Evolutionary conservation across 1,284 basidiomycete species (phyloP), one percentile per base, ranked within the genome.

Genomic region (Ganoderma multipileum): DNA sequence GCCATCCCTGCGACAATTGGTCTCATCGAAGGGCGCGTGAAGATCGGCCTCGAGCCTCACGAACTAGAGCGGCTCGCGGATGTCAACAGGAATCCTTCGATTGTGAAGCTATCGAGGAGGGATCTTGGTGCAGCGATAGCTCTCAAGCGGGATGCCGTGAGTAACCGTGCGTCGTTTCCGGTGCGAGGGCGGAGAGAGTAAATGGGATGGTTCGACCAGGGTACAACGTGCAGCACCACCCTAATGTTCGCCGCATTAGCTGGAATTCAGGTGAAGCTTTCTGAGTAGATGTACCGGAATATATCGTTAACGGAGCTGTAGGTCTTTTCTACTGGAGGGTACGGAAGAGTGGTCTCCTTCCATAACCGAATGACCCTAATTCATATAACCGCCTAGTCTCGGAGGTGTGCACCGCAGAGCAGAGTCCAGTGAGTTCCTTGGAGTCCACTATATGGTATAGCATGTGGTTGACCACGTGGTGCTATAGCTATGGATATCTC

Each of bases 401-500:
- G 95, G 95, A 5, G 95, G 97, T 63, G 98, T 99, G 1, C 98
- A 99, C 81, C 91, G 97, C 6, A 95, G 95, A 16, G 98, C 92
- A 64, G 92, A 98, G 80, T 88, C 83, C 41, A 91, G 96, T 96
- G 76, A 74, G 90, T 82, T 39, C 16, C 20, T 23, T 52, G 47
- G 23, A 26, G 14, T 14, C 12, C 23, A 52, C 23, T n/a, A 14
- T 8, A 6, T 8, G 20, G 2, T 30, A 18, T 41, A 23, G 23
- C 64, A 39, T 50, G 16, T 11, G 44, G 61, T 26, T 54, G 47
- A 50, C 69, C 28, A 18, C 23, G 68, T 62, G 38, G 67, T 58
- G 23, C 52, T 38, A 7, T 20, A 97, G 95, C 95, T 28, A 91
- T 99, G 91, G 97, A 99, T 76, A 84, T 99, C 26, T 97, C 95